Evolutionary conservation across 306 rosid species (phyloP).

Genomic region (Argentina anserina): DNA sequence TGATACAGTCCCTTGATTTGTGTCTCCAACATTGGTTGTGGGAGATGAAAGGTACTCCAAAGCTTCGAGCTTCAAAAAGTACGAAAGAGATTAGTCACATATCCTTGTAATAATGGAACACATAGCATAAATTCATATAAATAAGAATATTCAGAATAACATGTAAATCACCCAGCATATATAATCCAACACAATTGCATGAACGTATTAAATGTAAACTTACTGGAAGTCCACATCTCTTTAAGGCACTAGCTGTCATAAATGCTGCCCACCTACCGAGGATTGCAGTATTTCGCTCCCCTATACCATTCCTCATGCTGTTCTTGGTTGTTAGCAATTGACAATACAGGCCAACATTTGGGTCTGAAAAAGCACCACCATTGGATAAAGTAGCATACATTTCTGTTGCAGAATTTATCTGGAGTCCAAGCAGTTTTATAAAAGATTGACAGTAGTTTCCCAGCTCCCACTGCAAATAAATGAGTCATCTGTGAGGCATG

Average conservation of each 20-base stretch:
- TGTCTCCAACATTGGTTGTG: conserved; percentile 46
- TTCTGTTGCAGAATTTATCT: conserved; percentile 34
- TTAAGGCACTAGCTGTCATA: conserved; percentile 71
- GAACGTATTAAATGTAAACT: conserved; percentile 37
- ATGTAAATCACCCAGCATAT: too few species aligned
- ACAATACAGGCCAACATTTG: conserved; percentile 74
- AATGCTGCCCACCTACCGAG: conserved; percentile 75
- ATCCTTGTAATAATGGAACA: conserved; percentile 17
- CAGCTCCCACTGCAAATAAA: conserved; percentile 85
- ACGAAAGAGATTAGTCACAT: conserved; percentile 17
- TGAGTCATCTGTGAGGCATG: conserved; percentile 29
- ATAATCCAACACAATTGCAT: conserved; percentile 23
- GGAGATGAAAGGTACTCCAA: conserved; percentile 75
- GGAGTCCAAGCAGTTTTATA: conserved; percentile 54
- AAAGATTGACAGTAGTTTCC: conserved; percentile 78
- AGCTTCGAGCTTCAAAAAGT: conserved; percentile 67
- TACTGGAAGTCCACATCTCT: conserved; percentile 83
- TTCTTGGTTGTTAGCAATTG: conserved; percentile 63
- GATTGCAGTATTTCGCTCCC: conserved; percentile 62
- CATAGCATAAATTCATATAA: conserved; percentile 2
- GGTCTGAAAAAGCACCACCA: conserved; percentile 60
- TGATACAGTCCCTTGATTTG: conserved; percentile 45
- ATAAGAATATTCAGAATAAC: conserved; percentile 15
- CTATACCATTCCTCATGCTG: conserved; percentile 64
- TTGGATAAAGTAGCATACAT: conserved; percentile 42